A percentile compares a stretch with the other conserved stretches of the same genome.
Conservation (phyloP, 805 yeast genomes). For the Ogataea populi-albae region DNA sequence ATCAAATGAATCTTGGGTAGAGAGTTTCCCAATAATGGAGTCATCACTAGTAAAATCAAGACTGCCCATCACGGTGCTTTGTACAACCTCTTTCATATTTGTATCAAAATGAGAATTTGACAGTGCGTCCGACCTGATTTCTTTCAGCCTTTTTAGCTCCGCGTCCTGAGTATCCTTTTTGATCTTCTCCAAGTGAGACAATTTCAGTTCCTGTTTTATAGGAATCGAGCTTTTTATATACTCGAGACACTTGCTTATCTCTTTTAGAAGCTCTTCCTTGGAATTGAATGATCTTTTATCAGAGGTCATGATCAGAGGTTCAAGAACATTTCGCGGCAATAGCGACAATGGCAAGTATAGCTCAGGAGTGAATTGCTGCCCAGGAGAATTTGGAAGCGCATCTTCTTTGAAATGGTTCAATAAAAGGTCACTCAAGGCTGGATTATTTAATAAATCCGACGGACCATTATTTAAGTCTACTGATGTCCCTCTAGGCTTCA, state of each 20-base stretch:
- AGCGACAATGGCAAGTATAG: conserved; percentile 9
- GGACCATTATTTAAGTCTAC: background rate
- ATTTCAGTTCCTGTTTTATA: conserved; percentile 2
- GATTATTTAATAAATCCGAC: conserved; percentile 1
- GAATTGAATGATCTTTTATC: conserved; percentile 11
- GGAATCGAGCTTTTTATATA: conserved; percentile 20
- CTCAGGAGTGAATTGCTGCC: conserved; percentile 9
- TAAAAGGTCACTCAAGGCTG: conserved; percentile 6
- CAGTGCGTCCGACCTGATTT: background rate
- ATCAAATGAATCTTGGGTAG: conserved; percentile 5
- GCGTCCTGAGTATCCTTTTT: conserved; percentile 15
- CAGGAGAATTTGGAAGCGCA: conserved; percentile 8
- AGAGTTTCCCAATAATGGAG: conserved; percentile 1
- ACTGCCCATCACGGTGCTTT: conserved; percentile 25
- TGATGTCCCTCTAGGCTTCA: background rate
- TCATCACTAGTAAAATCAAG: conserved; percentile 22
- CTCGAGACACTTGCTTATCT: conserved; percentile 9
- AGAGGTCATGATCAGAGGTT: conserved; percentile 11
- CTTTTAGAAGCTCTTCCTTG: conserved; percentile 14
- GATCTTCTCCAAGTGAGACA: conserved; percentile 22
- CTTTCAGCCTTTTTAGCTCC: conserved; percentile 14
- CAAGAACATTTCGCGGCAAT: conserved; percentile 11
- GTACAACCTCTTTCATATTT: conserved; percentile 26
- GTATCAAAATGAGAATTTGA: conserved; percentile 11
- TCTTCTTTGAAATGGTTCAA: conserved; percentile 7